A percentile compares a stretch with the other conserved stretches of the same genome.
These are phyloP conservation scores for Ophiognomonia clavigignenti-juglandacearum DNA, from an alignment of 2,329 filamentous ascomycete species.

Conservation along the genomic window DNA sequence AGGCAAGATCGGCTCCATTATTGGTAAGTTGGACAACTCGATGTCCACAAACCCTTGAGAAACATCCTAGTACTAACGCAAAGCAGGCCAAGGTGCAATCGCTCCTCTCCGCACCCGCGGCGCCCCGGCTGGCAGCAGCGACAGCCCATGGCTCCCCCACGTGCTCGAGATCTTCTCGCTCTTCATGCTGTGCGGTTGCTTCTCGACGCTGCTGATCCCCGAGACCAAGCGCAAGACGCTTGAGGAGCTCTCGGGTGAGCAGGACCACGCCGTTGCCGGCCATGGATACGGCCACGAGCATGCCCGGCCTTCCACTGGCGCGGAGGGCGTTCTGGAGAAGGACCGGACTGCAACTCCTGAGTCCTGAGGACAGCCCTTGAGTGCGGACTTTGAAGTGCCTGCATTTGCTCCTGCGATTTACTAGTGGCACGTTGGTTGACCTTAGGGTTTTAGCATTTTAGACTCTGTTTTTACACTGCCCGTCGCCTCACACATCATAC, in stretches of 20 bases:
- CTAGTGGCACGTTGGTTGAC: too few species aligned
- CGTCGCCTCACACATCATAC: too few species aligned
- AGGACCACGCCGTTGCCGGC: conserved; percentile 11
- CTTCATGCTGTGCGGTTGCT: conserved; percentile 70
- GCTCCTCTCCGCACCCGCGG: conserved; percentile 45
- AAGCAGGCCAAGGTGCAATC: conserved; percentile 47
- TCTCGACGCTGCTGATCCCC: conserved; percentile 65
- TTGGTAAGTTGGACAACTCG: conserved; percentile 23
- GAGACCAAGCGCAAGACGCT: conserved; percentile 73
- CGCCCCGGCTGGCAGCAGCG: conserved; percentile 34
- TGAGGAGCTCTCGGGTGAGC: conserved; percentile 48
- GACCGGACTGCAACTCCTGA: conserved; percentile 4
- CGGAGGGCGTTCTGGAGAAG: conserved; percentile 9
- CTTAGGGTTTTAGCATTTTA: not conserved
- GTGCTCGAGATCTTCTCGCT: conserved; percentile 70
- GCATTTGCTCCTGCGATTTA: not conserved
- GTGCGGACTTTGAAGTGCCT: not conserved
- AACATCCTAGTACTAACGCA: not conserved
- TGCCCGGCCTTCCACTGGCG: not conserved
- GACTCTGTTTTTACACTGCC: too few species aligned
- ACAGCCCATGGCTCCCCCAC: conserved; percentile 67
- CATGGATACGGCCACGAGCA: not conserved
- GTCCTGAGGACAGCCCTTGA: conserved; percentile 8
- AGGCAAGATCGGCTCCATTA: conserved; percentile 50
- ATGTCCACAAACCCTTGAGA: not conserved